Evolutionary conservation across 208 protist genomes (phyloP).

Genomic region (Histomonas meleagridis): DNA sequence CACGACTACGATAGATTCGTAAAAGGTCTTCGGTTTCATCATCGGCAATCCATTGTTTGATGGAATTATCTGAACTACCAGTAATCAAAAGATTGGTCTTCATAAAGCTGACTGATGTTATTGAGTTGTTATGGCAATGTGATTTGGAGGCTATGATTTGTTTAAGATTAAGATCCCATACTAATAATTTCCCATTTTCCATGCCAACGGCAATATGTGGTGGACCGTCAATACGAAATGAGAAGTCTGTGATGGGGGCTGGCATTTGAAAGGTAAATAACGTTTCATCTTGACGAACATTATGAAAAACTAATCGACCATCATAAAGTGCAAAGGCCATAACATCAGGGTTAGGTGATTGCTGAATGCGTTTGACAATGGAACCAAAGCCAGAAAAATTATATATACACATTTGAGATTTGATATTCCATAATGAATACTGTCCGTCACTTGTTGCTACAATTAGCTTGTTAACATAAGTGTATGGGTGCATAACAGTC

Average conservation of each 20-base stretch:
- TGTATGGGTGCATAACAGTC: neutral
- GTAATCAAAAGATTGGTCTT: neutral
- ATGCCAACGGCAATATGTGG: neutral
- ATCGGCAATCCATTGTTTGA: neutral
- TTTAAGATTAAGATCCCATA: neutral
- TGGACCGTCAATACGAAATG: slow-evolving; percentile 21
- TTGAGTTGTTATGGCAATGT: neutral
- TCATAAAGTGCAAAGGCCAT: neutral
- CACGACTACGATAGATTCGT: neutral
- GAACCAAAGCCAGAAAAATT: neutral
- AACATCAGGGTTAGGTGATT: neutral
- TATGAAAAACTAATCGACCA: slow-evolving; percentile 14
- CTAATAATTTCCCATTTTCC: neutral
- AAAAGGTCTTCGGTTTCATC: neutral
- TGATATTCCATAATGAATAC: neutral
- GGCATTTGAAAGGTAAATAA: neutral
- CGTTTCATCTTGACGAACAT: neutral
- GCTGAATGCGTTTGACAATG: neutral
- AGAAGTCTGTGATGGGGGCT: neutral
- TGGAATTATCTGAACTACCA: neutral
- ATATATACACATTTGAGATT: neutral
- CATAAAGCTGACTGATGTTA: neutral
- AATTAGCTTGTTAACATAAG: neutral
- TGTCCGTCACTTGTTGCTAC: neutral
- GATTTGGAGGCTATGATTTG: neutral